Base-by-base conservation (phyloP, 2,329 filamentous ascomycete genomes). In the Ceratocystis huliohia region DNA sequence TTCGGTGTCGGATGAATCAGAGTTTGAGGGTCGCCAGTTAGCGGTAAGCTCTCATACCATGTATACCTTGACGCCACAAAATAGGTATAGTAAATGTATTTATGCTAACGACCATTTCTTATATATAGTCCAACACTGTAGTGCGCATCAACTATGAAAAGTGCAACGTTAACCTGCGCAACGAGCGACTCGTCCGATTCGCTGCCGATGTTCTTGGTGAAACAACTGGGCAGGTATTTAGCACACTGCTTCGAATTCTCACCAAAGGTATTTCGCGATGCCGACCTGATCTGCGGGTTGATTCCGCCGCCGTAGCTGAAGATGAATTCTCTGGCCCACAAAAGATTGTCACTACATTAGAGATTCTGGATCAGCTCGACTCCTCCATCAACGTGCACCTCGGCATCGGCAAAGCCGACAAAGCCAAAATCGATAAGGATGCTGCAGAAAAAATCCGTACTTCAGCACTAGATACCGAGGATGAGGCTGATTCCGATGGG, bases 61-160 rank as follows among this genome's bases (percentile, higher is more conserved):
- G 63, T 41, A 37, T 10, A 10, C 8, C 33, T 50, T 61, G 48
- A 30, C 65, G n/a, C 50, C 20, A 3, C 17, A 25, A 37, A 20
- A 33, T 20, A 56, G 7, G 7, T 15, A 17, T 37, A n/a, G 15
- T 28, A 17, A n/a, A 7, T 28, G 53, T n/a, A 17, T 61, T 69
- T 50, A 63, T 41, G 37, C 73, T 77, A 70, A 75, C 71, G 20
- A 8, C 2, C 2, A 22, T 6, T 2, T 6, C 5, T 33, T 66
- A 1, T 25, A n/a, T 61, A 10, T 73, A 95, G 86, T 82, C 84
- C 63, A 83, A 88, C 67, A 79, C 91, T 69, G 81, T 92, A 45
- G 79, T 97, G 62, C 84, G 87, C 33, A 80, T 96, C 65, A 96
- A 96, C 73, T 87, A 90, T 72, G 88, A 92, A 66, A 95, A 93